A percentile compares a stretch with the other conserved stretches of the same genome.
These are phyloP conservation scores for Beauveria sp. DNA, from an alignment of 2,329 filamentous ascomycete species.

Conservation along the genomic window DNA sequence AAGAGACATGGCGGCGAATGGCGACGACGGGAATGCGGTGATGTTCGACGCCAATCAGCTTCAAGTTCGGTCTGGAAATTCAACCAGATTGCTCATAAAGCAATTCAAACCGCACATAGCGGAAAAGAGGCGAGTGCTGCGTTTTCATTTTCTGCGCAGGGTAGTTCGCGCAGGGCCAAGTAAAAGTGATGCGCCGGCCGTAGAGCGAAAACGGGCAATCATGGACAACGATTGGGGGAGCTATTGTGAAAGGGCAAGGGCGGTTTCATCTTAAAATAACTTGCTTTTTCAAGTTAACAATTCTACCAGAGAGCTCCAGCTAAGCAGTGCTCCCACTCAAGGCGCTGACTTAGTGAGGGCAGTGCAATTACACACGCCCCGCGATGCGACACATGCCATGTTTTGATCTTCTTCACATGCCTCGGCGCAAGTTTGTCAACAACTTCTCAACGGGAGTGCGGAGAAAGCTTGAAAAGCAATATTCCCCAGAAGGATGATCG, in stretches of 20 bases:
- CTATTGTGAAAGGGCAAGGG: not conserved
- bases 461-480: not conserved
- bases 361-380: not conserved
- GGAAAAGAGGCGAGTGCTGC: not conserved
- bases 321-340: no score
- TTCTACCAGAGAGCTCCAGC: no score
- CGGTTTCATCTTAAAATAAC: no score
- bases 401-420: not conserved
- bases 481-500: not conserved
- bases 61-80: slow-evolving; percentile 59
- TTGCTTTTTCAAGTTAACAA: no score
- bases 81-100: slow-evolving; percentile 49
- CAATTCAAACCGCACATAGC: not conserved
- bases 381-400: not conserved
- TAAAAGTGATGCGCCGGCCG: slow-evolving; percentile 58
- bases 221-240: slow-evolving; percentile 46
- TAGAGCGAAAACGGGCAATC: slow-evolving; percentile 61
- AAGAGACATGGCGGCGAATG: slow-evolving; percentile 60
- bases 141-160: slow-evolving; percentile 58
- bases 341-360: no score
- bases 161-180: slow-evolving; percentile 55
- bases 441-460: not conserved
- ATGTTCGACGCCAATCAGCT: slow-evolving; percentile 54
- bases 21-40: slow-evolving; percentile 62
- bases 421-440: not conserved